Base-by-base conservation (phyloP, 257 asterid genomes). In the Capsicum pubescens region DNA sequence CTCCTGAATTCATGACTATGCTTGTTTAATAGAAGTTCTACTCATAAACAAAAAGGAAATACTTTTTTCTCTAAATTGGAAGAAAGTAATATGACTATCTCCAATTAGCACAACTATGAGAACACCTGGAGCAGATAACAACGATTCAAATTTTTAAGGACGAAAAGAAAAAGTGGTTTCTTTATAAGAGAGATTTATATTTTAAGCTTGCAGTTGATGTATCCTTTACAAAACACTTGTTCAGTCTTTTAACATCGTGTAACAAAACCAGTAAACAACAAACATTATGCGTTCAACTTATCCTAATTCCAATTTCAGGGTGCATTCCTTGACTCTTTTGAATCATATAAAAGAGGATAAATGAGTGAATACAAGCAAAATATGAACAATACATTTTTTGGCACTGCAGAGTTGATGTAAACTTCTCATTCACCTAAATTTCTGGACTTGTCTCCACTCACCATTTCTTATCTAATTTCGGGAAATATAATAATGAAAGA, bases 1-100 rank as follows among this genome's bases (percentile, higher is more conserved):
- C 69, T 79, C 82, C 90, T 88, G 86, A 86, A 86, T 81, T 44
- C 56, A 74, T 50, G 60, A 60, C 44, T 50, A 35, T 50, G 44
- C 60, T 71, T 48, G 39, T 74, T 74, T 74, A 74, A 12, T 50
- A 74, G 2, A 50, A 74, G 19, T 74, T 48, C 12, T 46, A 11
- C 17, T 74, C 60, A 50, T 11, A 74, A 74, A 50, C 60, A 50
- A 11, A 7, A 48, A 74, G 42, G 80, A 74, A 74, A 50, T 12
- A 74, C 44, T 26, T 19, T 74, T 74, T 50, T 74, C 44, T 15
- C 56, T 74, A 21, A 74, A 74, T 50, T 50, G 80, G 58, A 71
- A 71, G 39, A 70, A 48, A 72, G 80, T 48, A 74, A 74, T 21
- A 74, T 48, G 59, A 72, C 59, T 72, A n/a, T 56, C 57, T 70